phyloP scores from a whole-genome alignment of 2,329 filamentous ascomycete species.

The Ascocoryne sarcoides region DNA sequence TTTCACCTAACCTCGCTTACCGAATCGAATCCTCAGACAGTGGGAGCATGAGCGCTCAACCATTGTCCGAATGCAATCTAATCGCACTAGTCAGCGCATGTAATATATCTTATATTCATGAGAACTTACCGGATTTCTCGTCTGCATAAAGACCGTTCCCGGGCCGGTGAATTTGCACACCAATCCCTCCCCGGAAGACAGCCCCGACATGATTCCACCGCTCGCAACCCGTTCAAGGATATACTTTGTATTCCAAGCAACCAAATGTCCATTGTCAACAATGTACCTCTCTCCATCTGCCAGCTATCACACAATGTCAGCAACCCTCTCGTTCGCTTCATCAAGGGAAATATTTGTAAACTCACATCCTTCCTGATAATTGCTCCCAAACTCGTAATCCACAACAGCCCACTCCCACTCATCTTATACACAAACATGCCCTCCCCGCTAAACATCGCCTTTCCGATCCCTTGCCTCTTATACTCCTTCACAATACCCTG shows the following conservation, averaged over 20 bases:
- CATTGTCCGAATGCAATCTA: constrained; percentile 25
- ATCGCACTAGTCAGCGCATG: neutral
- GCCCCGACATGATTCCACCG: constrained; percentile 83
- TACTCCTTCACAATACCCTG: constrained; percentile 83
- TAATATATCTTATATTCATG: neutral
- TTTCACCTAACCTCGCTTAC: too few relatives aligned
- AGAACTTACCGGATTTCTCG: constrained; percentile 63
- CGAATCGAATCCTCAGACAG: constrained; percentile 15
- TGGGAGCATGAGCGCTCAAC: constrained; percentile 22
- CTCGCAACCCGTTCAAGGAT: constrained; percentile 81
- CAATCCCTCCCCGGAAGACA: constrained; percentile 75
- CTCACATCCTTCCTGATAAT: constrained; percentile 90
- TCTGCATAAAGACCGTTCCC: constrained; percentile 87
- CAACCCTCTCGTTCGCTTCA: neutral
- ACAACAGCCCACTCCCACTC: constrained; percentile 69
- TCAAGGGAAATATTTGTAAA: constrained; percentile 15
- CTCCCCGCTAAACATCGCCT: constrained; percentile 90
- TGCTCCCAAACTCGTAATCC: constrained; percentile 88
- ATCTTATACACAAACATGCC: constrained; percentile 88
- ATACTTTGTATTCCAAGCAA: constrained; percentile 96
- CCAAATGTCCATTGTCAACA: constrained; percentile 85
- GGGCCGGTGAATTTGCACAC: constrained; percentile 93
- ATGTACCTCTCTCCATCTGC: constrained; percentile 75
- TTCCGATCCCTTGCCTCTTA: constrained; percentile 76
- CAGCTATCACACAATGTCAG: constrained; percentile 37